These are phyloP conservation scores for Oryza glumipatula DNA, from an alignment of 176 grass and related monocot species.

Conservation along the genomic window DNA sequence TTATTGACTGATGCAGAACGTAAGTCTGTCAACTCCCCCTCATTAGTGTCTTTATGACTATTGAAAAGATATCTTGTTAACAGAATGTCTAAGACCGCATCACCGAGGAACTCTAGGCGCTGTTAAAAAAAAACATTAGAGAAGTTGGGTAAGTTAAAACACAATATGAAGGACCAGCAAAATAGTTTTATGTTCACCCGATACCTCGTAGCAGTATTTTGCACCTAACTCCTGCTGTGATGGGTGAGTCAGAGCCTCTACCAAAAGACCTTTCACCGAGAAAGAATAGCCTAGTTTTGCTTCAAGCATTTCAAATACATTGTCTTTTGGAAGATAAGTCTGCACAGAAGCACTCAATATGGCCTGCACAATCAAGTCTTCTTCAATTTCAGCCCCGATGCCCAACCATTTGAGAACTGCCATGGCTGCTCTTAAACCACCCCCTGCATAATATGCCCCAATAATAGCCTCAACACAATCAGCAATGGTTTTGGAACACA, in stretches of 20 bases:
- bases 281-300: slow-evolving; percentile 74
- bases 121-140: slow-evolving; percentile 39
- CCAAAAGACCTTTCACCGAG: slow-evolving; percentile 65
- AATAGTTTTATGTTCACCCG: slow-evolving; percentile 20
- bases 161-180: slow-evolving; percentile 35
- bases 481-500: slow-evolving; percentile 95
- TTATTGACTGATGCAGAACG: slow-evolving; percentile 93
- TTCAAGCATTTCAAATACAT: slow-evolving; percentile 74
- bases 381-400: slow-evolving; percentile 54
- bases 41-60: slow-evolving; percentile 67
- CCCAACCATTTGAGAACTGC: slow-evolving; percentile 85
- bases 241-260: slow-evolving; percentile 84
- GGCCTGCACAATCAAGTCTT: slow-evolving; percentile 59
- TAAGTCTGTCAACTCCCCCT: slow-evolving; percentile 89
- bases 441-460: slow-evolving; percentile 88
- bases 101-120: slow-evolving; percentile 93
- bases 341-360: slow-evolving; percentile 60
- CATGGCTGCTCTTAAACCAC: slow-evolving; percentile 68
- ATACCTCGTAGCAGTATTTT: slow-evolving; percentile 81
- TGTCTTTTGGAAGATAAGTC: slow-evolving; percentile 55
- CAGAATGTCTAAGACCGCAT: slow-evolving; percentile 87
- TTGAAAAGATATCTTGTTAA: slow-evolving; percentile 77
- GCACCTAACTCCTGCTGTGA: slow-evolving; percentile 72
- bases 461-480: slow-evolving; percentile 92
- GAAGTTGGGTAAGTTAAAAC: slow-evolving; percentile 28